Evolutionary conservation across 208 protist genomes (phyloP).

Genomic region (Acanthamoeba healyi): DNA sequence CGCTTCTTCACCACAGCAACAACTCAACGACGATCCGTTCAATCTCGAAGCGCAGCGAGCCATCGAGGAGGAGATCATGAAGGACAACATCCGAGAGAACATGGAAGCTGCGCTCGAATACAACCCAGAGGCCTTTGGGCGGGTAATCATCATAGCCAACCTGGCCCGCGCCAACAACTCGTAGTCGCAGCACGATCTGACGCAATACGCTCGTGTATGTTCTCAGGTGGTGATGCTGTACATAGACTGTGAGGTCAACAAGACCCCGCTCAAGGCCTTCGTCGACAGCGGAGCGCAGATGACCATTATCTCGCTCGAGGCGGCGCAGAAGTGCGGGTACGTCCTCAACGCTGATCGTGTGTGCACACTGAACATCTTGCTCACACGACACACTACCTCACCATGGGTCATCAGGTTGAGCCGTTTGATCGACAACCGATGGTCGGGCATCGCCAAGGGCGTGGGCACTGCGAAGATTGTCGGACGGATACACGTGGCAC

Average conservation of each 20-base stretch:
- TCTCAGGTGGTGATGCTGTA: conserved; percentile 95
- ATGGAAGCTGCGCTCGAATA: conserved; percentile 94
- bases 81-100: conserved; percentile 94
- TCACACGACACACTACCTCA: no score
- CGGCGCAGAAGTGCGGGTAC: conserved; percentile 92
- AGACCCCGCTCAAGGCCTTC: conserved; percentile 94
- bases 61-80: conserved; percentile 92
- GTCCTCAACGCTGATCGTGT: neutral
- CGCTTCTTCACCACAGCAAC: conserved; percentile 42
- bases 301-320: conserved; percentile 91
- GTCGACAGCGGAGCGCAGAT: conserved; percentile 93
- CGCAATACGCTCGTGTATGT: no score
- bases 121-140: conserved; percentile 95
- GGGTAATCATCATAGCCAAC: no score
- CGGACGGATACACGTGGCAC: conserved; percentile 94
- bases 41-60: conserved; percentile 91
- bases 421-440: conserved; percentile 93
- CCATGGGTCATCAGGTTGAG: conserved; percentile 87
- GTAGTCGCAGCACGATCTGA: no score
- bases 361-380: neutral
- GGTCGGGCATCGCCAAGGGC: conserved; percentile 92
- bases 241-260: conserved; percentile 94
- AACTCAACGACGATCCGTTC: conserved; percentile 82
- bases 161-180: no score
- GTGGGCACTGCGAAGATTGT: conserved; percentile 94